Evolutionary conservation across 768 basidiomycete species (phyloP).

Genomic region (Pulveroboletus sp.): DNA sequence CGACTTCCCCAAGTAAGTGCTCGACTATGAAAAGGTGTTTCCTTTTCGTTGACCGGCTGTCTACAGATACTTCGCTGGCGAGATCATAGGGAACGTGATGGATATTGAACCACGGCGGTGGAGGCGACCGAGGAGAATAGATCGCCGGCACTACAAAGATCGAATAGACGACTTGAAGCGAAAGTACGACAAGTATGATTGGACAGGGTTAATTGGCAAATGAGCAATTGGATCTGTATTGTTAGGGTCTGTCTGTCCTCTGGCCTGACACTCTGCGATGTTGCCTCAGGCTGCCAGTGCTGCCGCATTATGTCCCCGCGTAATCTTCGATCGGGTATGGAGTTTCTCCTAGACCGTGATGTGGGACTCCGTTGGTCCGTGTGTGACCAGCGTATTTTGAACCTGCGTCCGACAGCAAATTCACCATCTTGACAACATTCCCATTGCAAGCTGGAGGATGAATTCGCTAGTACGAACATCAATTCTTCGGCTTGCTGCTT

Average conservation of each 20-base stretch:
- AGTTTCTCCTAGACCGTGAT: neutral
- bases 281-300: no score
- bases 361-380: neutral
- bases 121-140: slow-evolving; percentile 74
- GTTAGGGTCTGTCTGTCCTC: no score
- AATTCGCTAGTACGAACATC: neutral
- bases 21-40: neutral
- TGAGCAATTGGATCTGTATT: slow-evolving; percentile 1
- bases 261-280: no score
- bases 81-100: slow-evolving; percentile 90
- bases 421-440: neutral
- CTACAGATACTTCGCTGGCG: slow-evolving; percentile 84
- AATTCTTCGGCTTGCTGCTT: neutral
- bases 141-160: slow-evolving; percentile 64
- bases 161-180: slow-evolving; percentile 67
- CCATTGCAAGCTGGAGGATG: slow-evolving; percentile 2
- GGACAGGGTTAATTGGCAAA: slow-evolving; percentile 69
- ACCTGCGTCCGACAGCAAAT: neutral
- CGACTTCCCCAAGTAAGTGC: slow-evolving; percentile 77
- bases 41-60: slow-evolving; percentile 5
- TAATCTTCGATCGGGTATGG: neutral
- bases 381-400: neutral
- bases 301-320: neutral
- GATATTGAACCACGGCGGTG: slow-evolving; percentile 84
- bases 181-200: slow-evolving; percentile 75